phyloP scores from a whole-genome alignment of 129 eudicot genomes.

The sunflower (Helianthus annuus) region DNA sequence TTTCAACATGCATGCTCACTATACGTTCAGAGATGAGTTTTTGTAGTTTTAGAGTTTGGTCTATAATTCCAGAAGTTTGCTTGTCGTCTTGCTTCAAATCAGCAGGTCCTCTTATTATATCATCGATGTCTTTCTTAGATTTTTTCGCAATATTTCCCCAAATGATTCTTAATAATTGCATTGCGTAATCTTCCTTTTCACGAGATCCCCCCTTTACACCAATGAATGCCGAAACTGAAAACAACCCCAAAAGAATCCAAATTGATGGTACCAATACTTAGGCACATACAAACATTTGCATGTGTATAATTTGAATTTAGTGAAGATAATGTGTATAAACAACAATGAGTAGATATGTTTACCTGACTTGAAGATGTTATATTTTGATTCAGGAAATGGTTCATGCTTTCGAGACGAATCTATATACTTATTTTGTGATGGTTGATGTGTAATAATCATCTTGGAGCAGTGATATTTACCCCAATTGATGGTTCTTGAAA shows the following conservation, averaged over 20 bases:
- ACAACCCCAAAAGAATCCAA: background rate
- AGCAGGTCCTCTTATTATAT: constrained; percentile 20
- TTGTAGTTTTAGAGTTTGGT: constrained; percentile 21
- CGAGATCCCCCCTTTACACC: background rate
- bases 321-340: background rate
- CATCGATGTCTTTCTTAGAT: constrained; percentile 2
- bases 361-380: constrained; percentile 5
- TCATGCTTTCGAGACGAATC: constrained; percentile 33
- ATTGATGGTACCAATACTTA: background rate
- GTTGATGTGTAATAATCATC: constrained; percentile 4
- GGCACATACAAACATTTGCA: background rate
- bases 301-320: background rate
- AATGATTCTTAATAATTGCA: constrained; percentile 3
- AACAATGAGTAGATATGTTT: background rate
- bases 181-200: background rate
- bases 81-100: constrained; percentile 2
- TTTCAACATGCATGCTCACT: constrained; percentile 17
- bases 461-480: constrained; percentile 2
- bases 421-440: background rate
- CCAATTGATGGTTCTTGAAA: background rate
- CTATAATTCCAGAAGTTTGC: background rate
- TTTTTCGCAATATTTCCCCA: constrained; percentile 9
- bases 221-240: constrained; percentile 6
- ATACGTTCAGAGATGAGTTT: constrained; percentile 24
- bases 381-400: constrained; percentile 21